Evolutionary conservation across 805 yeast genomes (phyloP).

Genomic region (Yarrowia sp.): DNA sequence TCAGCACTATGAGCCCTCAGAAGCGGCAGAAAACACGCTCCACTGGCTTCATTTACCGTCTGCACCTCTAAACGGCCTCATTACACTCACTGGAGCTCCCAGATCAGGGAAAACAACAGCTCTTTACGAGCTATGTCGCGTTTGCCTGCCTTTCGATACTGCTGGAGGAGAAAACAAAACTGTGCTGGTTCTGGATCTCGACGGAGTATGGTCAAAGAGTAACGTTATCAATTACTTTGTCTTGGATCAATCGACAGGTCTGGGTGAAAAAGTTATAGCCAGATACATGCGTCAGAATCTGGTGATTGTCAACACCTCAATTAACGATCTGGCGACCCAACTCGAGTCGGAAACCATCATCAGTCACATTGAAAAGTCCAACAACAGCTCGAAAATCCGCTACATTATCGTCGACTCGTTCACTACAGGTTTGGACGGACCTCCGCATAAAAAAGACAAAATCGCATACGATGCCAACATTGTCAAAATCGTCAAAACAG

Average conservation of each 20-base stretch:
- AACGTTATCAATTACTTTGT: conserved; percentile 19
- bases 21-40: background rate
- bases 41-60: conserved; percentile 5
- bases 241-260: background rate
- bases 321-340: background rate
- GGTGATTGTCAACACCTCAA: background rate
- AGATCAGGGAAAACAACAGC: conserved; percentile 15
- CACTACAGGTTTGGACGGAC: background rate
- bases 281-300: background rate
- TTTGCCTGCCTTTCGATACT: background rate
- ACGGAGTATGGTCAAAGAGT: background rate
- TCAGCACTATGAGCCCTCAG: background rate
- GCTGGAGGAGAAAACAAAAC: conserved; percentile 11
- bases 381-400: conserved; percentile 3
- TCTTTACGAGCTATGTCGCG: conserved; percentile 12
- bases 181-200: conserved; percentile 3
- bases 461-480: background rate
- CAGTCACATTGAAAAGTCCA: background rate
- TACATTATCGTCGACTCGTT: conserved; percentile 10
- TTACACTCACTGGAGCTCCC: background rate
- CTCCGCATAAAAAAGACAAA: background rate
- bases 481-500: background rate
- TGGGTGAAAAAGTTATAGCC: background rate
- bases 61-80: background rate
- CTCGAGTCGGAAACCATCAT: background rate